These are phyloP conservation scores for Penicillium glabrum DNA, from an alignment of 2,329 filamentous ascomycete species.

Conservation along the genomic window DNA sequence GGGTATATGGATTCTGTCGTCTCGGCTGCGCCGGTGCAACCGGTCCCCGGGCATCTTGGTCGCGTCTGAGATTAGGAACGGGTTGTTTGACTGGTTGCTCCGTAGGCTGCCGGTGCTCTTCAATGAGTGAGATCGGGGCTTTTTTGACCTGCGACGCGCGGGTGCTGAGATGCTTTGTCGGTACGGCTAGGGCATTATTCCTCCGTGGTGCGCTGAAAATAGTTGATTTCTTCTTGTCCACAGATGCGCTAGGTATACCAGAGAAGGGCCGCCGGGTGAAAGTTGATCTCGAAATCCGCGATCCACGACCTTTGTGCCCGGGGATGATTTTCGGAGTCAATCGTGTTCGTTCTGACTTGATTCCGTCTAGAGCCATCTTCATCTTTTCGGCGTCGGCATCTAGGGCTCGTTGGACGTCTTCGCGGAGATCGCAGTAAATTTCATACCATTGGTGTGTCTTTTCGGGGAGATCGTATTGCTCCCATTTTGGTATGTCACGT, in stretches of 20 bases:
- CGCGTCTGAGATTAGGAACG: slow-evolving; percentile 7
- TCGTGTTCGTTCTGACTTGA: slow-evolving; percentile 58
- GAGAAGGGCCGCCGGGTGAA: slow-evolving; percentile 25
- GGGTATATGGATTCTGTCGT: neutral
- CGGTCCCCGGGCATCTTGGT: slow-evolving; percentile 9
- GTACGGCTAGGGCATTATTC: slow-evolving; percentile 37
- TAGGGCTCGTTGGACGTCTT: slow-evolving; percentile 58
- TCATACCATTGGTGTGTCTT: slow-evolving; percentile 73
- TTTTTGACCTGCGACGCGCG: slow-evolving; percentile 38
- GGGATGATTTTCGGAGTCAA: slow-evolving; percentile 61
- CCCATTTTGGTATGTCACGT: slow-evolving; percentile 69
- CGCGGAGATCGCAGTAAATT: slow-evolving; percentile 70
- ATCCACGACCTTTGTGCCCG: slow-evolving; percentile 27
- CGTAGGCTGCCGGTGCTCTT: slow-evolving; percentile 37
- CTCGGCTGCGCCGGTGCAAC: slow-evolving; percentile 20
- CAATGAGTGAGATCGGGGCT: slow-evolving; percentile 43
- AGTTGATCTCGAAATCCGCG: slow-evolving; percentile 19
- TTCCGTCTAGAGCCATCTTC: slow-evolving; percentile 56
- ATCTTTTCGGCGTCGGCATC: slow-evolving; percentile 60
- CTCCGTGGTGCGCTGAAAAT: slow-evolving; percentile 38
- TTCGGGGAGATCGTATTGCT: slow-evolving; percentile 64
- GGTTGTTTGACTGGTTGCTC: slow-evolving; percentile 9
- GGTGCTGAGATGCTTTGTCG: slow-evolving; percentile 43
- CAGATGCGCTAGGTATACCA: slow-evolving; percentile 11
- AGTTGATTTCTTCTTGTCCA: slow-evolving; percentile 31